Percentiles rank a stretch among this genome's conserved stretches.
Conservation (phyloP, 768 basidiomycete species). For the Thelephora aurantiotincta region DNA sequence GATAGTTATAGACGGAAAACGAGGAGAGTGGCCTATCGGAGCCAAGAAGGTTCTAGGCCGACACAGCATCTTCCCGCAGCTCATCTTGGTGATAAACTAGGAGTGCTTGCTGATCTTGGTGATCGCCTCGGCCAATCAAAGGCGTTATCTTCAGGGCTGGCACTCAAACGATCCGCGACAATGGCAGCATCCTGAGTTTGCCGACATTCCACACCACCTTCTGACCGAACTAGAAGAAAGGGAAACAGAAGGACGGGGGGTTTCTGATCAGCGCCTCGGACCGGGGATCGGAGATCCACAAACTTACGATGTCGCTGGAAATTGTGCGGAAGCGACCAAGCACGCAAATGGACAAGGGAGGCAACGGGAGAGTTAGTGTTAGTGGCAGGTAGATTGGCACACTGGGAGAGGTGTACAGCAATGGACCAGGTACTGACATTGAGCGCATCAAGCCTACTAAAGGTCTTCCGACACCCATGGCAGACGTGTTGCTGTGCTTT, state of each 20-base stretch:
- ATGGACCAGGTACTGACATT: slow-evolving; percentile 48
- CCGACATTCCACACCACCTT: slow-evolving; percentile 71
- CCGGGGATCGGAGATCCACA: slow-evolving; percentile 8
- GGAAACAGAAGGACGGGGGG: slow-evolving; percentile 5
- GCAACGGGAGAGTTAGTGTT: too few relatives aligned
- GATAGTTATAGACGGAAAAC: too few relatives aligned
- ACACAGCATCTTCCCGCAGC: background rate
- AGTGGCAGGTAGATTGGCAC: too few relatives aligned
- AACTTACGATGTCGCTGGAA: slow-evolving; percentile 63
- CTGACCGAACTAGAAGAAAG: slow-evolving; percentile 52
- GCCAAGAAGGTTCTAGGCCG: background rate
- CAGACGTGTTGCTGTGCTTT: slow-evolving; percentile 79
- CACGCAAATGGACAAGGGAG: too few relatives aligned
- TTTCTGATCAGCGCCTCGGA: slow-evolving; percentile 11
- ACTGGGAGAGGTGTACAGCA: slow-evolving; percentile 6
- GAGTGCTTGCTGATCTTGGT: background rate
- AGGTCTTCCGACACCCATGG: slow-evolving; percentile 87
- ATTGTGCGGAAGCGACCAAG: too few relatives aligned
- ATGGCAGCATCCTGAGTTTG: slow-evolving; percentile 15
- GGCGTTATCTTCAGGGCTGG: slow-evolving; percentile 10
- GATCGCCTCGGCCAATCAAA: slow-evolving; percentile 11
- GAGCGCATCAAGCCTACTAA: slow-evolving; percentile 85
- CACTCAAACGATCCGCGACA: slow-evolving; percentile 14
- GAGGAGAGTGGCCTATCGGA: too few relatives aligned
- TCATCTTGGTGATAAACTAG: background rate